These are phyloP conservation scores for Cercospora zeae-maydis DNA, from an alignment of 2,329 filamentous ascomycete genomes.

Conservation along the genomic window DNA sequence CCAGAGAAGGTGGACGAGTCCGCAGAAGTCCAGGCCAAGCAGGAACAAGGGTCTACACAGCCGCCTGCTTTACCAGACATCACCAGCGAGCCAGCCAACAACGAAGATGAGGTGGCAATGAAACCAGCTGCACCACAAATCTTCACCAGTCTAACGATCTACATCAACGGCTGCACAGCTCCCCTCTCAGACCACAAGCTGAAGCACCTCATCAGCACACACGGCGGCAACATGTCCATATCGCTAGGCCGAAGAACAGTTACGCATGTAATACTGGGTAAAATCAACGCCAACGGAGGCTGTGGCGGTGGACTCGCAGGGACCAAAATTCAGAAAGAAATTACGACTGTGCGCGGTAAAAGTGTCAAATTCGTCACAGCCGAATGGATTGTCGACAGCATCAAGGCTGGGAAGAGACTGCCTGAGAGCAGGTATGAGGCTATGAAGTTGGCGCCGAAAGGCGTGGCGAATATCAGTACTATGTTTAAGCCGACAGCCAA, in stretches of 20 bases:
- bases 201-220: constrained; percentile 69
- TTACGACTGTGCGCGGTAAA: constrained; percentile 62
- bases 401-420: constrained; percentile 70
- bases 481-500: constrained; percentile 26
- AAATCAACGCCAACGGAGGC: constrained; percentile 43
- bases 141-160: constrained; percentile 67
- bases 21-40: not conserved
- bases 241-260: constrained; percentile 69
- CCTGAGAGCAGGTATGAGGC: constrained; percentile 69
- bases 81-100: not conserved
- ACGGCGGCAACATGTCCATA: constrained; percentile 70
- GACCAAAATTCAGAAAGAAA: constrained; percentile 78
- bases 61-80: not conserved
- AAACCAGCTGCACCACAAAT: constrained; percentile 26
- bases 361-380: constrained; percentile 74
- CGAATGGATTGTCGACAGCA: constrained; percentile 83
- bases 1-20: not conserved
- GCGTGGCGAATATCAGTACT: constrained; percentile 61
- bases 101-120: not conserved
- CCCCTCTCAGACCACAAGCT: constrained; percentile 85
- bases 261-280: constrained; percentile 80
- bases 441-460: constrained; percentile 58
- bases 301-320: constrained; percentile 72
- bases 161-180: constrained; percentile 82
- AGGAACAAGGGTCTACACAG: not conserved